phyloP scores from a whole-genome alignment of 164 flowering plant species.

The Stephania cephalantha region DNA sequence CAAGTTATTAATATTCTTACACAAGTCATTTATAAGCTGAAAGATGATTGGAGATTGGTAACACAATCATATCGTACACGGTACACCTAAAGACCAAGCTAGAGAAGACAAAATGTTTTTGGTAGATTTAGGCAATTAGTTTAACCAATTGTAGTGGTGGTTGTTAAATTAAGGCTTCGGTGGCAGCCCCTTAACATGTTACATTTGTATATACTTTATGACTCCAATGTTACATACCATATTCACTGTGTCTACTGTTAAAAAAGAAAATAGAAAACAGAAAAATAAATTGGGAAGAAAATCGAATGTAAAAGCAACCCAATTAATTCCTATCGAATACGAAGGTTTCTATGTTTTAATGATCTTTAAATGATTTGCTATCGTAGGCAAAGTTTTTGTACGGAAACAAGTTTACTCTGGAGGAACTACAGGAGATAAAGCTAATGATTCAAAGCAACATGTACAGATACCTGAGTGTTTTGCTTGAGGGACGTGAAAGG shows the following conservation, averaged over 20 bases:
- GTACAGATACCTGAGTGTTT: conserved; percentile 88
- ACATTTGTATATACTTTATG: too few species aligned
- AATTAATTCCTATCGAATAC: neutral
- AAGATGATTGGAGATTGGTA: neutral
- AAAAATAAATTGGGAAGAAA: too few species aligned
- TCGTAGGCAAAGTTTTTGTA: conserved; percentile 85
- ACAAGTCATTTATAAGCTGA: too few species aligned
- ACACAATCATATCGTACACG: neutral
- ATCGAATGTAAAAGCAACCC: neutral
- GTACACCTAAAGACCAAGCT: neutral
- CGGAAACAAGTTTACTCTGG: conserved; percentile 63
- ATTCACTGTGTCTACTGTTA: too few species aligned
- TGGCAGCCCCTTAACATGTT: too few species aligned
- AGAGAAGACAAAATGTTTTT: neutral
- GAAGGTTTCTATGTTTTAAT: neutral
- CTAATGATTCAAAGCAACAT: conserved; percentile 96
- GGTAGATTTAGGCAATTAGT: neutral
- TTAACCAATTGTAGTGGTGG: neutral
- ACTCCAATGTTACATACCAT: too few species aligned
- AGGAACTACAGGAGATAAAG: conserved; percentile 77
- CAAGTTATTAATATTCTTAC: neutral
- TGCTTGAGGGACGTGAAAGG: conserved; percentile 92
- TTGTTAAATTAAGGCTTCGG: too few species aligned
- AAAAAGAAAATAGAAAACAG: neutral
- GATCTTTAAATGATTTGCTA: neutral